Conservation (phyloP, 306 rosid species). For the Luffa aegyptiaca region DNA sequence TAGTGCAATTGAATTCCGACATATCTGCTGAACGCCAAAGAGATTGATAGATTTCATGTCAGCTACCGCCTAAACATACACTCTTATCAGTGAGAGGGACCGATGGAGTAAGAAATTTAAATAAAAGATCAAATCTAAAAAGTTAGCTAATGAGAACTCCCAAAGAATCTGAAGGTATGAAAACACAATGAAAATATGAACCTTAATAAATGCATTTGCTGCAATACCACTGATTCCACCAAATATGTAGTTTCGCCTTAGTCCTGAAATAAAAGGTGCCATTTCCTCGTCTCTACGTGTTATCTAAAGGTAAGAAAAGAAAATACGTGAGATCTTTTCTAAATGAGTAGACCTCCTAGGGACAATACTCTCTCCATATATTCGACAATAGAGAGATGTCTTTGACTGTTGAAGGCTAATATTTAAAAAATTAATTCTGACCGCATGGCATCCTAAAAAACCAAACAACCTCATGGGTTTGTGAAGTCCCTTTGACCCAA, state of each 20-base stretch:
- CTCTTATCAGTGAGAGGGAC: neutral
- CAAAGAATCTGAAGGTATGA: neutral
- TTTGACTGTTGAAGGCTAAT: neutral
- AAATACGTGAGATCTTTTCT: slow-evolving; percentile 12
- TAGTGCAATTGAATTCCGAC: slow-evolving; percentile 88
- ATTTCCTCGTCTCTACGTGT: slow-evolving; percentile 93
- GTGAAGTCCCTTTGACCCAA: neutral
- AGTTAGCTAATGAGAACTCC: neutral
- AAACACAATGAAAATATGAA: slow-evolving; percentile 12
- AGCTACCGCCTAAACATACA: slow-evolving; percentile 59
- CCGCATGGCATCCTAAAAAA: neutral
- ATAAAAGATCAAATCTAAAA: neutral
- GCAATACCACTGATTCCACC: slow-evolving; percentile 94
- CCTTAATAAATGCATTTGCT: slow-evolving; percentile 74
- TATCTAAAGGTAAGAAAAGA: slow-evolving; percentile 48
- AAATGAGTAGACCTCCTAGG: slow-evolving; percentile 1
- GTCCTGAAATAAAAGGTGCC: slow-evolving; percentile 80
- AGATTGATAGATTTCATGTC: slow-evolving; percentile 87
- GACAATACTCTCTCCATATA: neutral
- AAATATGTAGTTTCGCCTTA: slow-evolving; percentile 82
- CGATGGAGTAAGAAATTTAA: neutral
- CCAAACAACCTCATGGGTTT: neutral
- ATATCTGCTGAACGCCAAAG: slow-evolving; percentile 98
- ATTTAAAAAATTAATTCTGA: neutral
- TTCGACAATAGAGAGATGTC: neutral